Conservation (phyloP, 305 asterid species). For the Fraxinus latifolia region DNA sequence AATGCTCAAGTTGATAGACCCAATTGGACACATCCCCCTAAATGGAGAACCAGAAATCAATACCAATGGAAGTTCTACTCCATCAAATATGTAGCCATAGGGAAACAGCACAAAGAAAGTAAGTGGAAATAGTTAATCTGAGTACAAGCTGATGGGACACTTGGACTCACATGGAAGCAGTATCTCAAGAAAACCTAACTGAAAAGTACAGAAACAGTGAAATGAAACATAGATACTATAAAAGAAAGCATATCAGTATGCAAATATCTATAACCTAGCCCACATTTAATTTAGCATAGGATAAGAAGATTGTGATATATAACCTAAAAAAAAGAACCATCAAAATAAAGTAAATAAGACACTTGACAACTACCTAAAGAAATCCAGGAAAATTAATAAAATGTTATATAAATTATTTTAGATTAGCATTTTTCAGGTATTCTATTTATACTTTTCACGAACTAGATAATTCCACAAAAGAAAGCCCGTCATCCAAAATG, state of each 20-base stretch:
- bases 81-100: neutral
- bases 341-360: neutral
- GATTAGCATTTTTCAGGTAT: neutral
- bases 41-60: neutral
- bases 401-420: neutral
- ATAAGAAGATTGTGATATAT: neutral
- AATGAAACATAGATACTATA: neutral
- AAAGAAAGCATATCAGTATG: neutral
- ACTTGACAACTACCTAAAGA: neutral
- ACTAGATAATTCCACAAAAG: neutral
- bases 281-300: neutral
- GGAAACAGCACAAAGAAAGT: neutral
- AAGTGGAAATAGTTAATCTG: neutral
- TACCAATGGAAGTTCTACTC: neutral
- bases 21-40: neutral
- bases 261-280: neutral
- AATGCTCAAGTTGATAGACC: neutral
- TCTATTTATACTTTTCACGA: neutral
- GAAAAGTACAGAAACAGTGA: neutral
- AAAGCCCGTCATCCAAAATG: neutral
- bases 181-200: neutral
- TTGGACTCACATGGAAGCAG: neutral
- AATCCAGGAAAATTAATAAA: neutral
- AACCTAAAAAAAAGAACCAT: neutral
- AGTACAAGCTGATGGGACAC: neutral